A percentile compares a stretch with the other conserved stretches of the same genome.
These are phyloP conservation scores for Casuarina cunninghamiana DNA, from an alignment of 306 rosid genomes.

Conservation along the genomic window DNA sequence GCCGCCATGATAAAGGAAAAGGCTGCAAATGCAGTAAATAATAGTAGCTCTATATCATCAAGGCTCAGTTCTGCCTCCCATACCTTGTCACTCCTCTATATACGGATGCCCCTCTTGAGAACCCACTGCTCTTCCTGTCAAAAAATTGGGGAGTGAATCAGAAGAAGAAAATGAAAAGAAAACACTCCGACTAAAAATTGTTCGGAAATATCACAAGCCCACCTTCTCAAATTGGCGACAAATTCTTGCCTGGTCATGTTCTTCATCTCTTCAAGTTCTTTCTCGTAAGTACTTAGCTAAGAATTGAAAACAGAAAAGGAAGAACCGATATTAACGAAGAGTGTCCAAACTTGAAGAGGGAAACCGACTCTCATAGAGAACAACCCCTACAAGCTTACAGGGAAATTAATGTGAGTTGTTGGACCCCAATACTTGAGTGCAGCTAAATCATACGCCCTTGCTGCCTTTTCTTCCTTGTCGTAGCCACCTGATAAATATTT, in stretches of 20 bases:
- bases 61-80: slow-evolving; percentile 53
- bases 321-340: slow-evolving; percentile 14
- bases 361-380: slow-evolving; percentile 5
- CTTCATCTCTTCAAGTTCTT: slow-evolving; percentile 94
- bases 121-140: slow-evolving; percentile 97
- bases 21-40: slow-evolving; percentile 62
- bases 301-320: slow-evolving; percentile 27
- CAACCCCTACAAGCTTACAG: slow-evolving; percentile 55
- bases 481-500: slow-evolving; percentile 77
- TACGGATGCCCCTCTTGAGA: slow-evolving; percentile 98
- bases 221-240: slow-evolving; percentile 98
- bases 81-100: slow-evolving; percentile 99
- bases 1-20: slow-evolving; percentile 39
- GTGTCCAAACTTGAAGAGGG: not conserved
- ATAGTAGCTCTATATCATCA: slow-evolving; percentile 45
- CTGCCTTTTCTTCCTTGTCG: slow-evolving; percentile 99
- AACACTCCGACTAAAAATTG: not conserved
- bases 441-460: slow-evolving; percentile 95
- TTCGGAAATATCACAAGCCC: slow-evolving; percentile 20
- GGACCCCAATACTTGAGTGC: slow-evolving; percentile 99
- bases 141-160: slow-evolving; percentile 19
- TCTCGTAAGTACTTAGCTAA: slow-evolving; percentile 81
- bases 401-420: slow-evolving; percentile 93
- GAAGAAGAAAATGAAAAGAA: not conserved
- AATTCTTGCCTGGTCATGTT: slow-evolving; percentile 95